Evolutionary conservation across 163 green algal species (phyloP).

Genomic region (Dunaliella salina): DNA sequence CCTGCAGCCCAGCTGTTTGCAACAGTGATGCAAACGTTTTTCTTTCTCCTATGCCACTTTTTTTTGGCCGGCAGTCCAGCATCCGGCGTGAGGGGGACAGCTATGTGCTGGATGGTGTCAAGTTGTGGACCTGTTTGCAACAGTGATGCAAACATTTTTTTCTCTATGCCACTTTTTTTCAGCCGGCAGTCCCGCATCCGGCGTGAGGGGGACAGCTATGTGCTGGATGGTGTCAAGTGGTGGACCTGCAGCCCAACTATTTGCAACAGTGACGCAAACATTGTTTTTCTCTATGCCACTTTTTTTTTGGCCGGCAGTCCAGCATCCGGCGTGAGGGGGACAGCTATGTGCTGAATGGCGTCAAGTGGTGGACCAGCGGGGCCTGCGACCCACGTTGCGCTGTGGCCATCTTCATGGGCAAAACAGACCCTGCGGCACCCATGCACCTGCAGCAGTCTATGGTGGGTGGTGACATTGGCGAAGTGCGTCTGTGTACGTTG

Average conservation of each 20-base stretch:
- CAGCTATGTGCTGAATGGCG: conserved; percentile 53
- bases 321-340: conserved; percentile 33
- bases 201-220: conserved; percentile 29
- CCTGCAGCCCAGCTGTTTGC: conserved; percentile 61
- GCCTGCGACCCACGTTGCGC: conserved; percentile 84
- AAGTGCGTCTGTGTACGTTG: too few relatives aligned
- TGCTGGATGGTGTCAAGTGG: conserved; percentile 81
- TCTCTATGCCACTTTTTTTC: too few relatives aligned
- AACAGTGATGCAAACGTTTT: too few relatives aligned
- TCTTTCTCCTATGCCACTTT: too few relatives aligned
- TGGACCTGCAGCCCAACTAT: conserved; percentile 53
- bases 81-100: conserved; percentile 29
- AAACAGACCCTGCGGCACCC: conserved; percentile 59
- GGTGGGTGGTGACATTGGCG: conserved; percentile 16
- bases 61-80: conserved; percentile 7
- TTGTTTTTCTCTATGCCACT: too few relatives aligned
- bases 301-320: too few relatives aligned
- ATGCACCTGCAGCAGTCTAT: conserved; percentile 87
- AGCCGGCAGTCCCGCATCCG: too few relatives aligned
- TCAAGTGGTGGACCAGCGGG: conserved; percentile 93
- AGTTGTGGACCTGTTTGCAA: conserved; percentile 75
- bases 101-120: conserved; percentile 66
- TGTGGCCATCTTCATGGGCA: conserved; percentile 94
- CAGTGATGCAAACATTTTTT: too few relatives aligned
- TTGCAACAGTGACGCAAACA: too few relatives aligned